Conservation (phyloP, 306 rosid genomes). For the Prunus salicina region DNA sequence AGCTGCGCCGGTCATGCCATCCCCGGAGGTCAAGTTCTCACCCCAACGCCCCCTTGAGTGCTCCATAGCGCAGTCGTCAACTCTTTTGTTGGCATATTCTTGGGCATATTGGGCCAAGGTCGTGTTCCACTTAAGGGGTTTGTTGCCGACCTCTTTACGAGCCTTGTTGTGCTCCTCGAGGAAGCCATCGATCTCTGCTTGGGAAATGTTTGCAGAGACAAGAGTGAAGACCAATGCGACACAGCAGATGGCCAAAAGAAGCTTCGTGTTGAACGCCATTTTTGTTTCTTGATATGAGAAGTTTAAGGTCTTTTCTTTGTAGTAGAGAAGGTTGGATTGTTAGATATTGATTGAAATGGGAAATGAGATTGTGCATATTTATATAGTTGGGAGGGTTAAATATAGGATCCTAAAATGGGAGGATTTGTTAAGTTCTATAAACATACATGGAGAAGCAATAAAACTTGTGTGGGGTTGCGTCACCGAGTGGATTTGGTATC, state of each 20-base stretch:
- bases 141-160: conserved; percentile 1
- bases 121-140: conserved; percentile 6
- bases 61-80: conserved; percentile 32
- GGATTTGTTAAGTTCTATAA: background rate
- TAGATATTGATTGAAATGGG: background rate
- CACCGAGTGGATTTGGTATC: no score
- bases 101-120: conserved; percentile 38
- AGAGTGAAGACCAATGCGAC: background rate
- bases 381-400: background rate
- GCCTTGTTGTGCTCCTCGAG: conserved; percentile 28
- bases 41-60: conserved; percentile 57
- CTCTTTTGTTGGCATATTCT: conserved; percentile 31
- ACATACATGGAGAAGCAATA: background rate
- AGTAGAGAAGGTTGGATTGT: background rate
- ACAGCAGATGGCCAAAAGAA: background rate
- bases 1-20: conserved; percentile 25
- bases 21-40: conserved; percentile 48
- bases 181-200: conserved; percentile 6
- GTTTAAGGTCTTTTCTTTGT: background rate
- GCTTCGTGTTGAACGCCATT: background rate
- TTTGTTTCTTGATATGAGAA: background rate
- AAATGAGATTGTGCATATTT: background rate
- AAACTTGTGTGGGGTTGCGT: no score
- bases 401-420: background rate
- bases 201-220: background rate